Evolutionary conservation across 2,329 filamentous ascomycete species (phyloP).

Genomic region (Neofusicoccum parvum): DNA sequence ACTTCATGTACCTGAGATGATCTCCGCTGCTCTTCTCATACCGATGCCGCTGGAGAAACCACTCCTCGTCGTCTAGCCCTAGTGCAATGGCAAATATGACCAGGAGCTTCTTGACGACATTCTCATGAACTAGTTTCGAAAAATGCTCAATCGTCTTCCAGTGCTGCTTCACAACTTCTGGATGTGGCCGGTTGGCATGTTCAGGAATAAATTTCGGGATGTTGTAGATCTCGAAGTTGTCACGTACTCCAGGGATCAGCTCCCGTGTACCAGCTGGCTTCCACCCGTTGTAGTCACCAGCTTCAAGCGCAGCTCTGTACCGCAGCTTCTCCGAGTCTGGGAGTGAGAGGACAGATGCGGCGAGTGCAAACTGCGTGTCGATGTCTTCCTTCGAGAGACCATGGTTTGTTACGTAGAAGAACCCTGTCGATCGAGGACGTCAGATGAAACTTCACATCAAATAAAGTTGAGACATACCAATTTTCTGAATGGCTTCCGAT

Average conservation of each 20-base stretch:
- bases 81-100: not conserved
- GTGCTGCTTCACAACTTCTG: slow-evolving; percentile 21
- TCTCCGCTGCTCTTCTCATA: not conserved
- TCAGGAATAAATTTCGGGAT: slow-evolving; percentile 36
- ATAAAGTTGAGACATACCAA: no score
- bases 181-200: slow-evolving; percentile 28
- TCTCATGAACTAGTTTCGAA: slow-evolving; percentile 16
- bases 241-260: slow-evolving; percentile 7
- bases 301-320: not conserved
- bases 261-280: not conserved
- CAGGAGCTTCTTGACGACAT: not conserved
- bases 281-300: not conserved
- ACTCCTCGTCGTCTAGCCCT: not conserved
- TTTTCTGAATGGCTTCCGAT: no score
- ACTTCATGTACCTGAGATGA: not conserved
- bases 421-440: not conserved
- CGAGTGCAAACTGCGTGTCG: not conserved
- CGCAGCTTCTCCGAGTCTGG: not conserved
- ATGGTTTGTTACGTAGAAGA: not conserved
- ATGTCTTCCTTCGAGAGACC: not conserved
- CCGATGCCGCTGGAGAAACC: not conserved
- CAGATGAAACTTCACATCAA: no score
- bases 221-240: slow-evolving; percentile 36
- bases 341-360: not conserved
- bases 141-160: slow-evolving; percentile 28